Evolutionary conservation across 768 basidiomycete genomes (phyloP).

Genomic region (Vararia minispora): DNA sequence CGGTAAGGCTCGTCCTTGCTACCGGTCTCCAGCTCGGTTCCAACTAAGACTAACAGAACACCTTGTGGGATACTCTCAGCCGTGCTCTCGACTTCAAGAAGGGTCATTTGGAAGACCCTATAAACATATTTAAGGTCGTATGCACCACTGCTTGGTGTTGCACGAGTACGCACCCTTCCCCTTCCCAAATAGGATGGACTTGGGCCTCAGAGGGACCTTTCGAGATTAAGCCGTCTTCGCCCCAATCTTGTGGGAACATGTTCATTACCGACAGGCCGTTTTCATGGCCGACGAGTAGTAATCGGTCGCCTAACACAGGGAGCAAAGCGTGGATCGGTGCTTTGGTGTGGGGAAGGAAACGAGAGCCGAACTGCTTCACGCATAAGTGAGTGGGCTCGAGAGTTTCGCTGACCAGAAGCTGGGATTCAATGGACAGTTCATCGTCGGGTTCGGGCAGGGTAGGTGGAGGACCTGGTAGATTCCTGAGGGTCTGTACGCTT

Average conservation of each 20-base stretch:
- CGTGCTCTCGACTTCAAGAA: constrained; percentile 51
- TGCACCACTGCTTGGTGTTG: background rate
- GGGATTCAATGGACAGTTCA: constrained; percentile 4
- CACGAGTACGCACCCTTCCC: constrained; percentile 49
- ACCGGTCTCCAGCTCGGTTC: constrained; percentile 42
- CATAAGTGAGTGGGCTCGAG: constrained; percentile 54
- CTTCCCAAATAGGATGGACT: constrained; percentile 57
- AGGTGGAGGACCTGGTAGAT: constrained; percentile 2
- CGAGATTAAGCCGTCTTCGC: constrained; percentile 24
- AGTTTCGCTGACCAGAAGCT: constrained; percentile 35
- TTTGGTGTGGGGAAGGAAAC: constrained; percentile 74
- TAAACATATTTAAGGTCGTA: background rate
- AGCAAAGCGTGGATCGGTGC: constrained; percentile 66
- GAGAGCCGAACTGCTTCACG: constrained; percentile 72
- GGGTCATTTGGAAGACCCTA: constrained; percentile 69
- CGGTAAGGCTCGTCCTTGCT: constrained; percentile 47
- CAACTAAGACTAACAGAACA: constrained; percentile 67
- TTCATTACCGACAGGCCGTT: constrained; percentile 74
- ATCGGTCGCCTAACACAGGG: constrained; percentile 50
- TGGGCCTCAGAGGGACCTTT: constrained; percentile 68
- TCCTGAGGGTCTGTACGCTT: too few species aligned
- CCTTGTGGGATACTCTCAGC: constrained; percentile 56
- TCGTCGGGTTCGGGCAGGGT: constrained; percentile 13
- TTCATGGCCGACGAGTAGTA: constrained; percentile 73
- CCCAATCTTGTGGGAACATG: constrained; percentile 69